Evolutionary conservation across 2,329 filamentous ascomycete species (phyloP).

Genomic region (Xenosphaeropsis pyriputrescens): DNA sequence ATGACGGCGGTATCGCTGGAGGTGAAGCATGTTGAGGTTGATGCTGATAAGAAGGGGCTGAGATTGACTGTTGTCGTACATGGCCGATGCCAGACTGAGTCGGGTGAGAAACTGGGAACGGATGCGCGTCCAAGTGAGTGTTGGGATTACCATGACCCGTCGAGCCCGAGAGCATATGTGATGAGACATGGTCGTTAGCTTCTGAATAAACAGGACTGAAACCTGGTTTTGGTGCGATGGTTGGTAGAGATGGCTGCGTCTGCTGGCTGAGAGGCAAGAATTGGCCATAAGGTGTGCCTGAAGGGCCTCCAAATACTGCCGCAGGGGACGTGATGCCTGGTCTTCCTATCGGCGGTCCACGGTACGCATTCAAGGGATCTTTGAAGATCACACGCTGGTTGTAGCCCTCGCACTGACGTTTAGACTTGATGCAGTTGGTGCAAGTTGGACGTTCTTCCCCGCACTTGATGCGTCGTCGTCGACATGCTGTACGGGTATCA

Average conservation of each 20-base stretch:
- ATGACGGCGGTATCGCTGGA: too few relatives aligned
- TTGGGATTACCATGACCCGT: too few relatives aligned
- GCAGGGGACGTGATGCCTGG: constrained; percentile 4
- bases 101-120: too few relatives aligned
- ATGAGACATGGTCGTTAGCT: not conserved
- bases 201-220: constrained; percentile 8
- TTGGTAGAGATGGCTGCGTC: constrained; percentile 22
- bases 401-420: constrained; percentile 72
- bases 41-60: too few relatives aligned
- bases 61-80: too few relatives aligned
- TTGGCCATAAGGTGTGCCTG: constrained; percentile 6
- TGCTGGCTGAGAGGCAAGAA: constrained; percentile 6
- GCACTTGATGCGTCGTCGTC: constrained; percentile 92
- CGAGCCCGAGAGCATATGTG: too few relatives aligned
- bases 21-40: too few relatives aligned
- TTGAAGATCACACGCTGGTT: constrained; percentile 73
- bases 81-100: too few relatives aligned
- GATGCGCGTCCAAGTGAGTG: too few relatives aligned
- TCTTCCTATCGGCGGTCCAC: constrained; percentile 19
- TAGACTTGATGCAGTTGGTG: constrained; percentile 76
- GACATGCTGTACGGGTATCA: constrained; percentile 50
- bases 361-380: constrained; percentile 46
- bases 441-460: constrained; percentile 78
- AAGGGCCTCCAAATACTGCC: constrained; percentile 1
- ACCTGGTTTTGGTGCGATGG: constrained; percentile 36